Evolutionary conservation across 176 grass and related monocot genomes (phyloP), one percentile per base, ranked within the genome.

Genomic region (Leersia perrieri): DNA sequence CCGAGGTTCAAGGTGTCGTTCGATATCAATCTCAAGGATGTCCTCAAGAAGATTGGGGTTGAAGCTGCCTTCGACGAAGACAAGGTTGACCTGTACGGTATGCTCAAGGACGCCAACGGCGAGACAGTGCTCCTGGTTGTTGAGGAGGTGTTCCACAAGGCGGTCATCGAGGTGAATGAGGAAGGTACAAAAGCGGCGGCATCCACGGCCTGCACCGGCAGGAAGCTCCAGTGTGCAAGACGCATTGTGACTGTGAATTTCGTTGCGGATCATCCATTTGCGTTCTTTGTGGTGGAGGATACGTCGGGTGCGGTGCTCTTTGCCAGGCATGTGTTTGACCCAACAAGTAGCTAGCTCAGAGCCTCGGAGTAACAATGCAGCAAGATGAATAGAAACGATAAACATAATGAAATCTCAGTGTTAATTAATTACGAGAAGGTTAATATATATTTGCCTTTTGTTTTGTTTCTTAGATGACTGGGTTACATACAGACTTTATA

Each of bases 131-230:
- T n/a, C n/a, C n/a, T 70, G 14, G 14, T 14, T 28, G 44, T 32
- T 0, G 9, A 73, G 15, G 1, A 44, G 5, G 47, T 69, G 33
- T 2, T 26, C 35, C 66, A 69, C 66, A 26, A 5, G 35, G 67
- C 67, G 23, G 36, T 27, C 67, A 38, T 70, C 5, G 67, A 41
- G 67, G 67, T 70, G 67, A 70, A 70, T n/a, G 36, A 70, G 36
- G 67, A 70, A 2, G 67, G 67, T 11, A 70, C 67, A 9, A 35
- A 70, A 22, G 35, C 67, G 10, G 67, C 36, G 11, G 67, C 67
- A 2, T 22, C 2, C 36, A 70, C 67, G 22, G 7, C 12, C n/a
- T 14, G 39, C 39, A 40, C 39, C 9, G 11, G 8, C 9, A 40
- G n/a, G n/a, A n/a, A 0, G 39, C 10, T 40, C 39, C 9, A 38